These are phyloP conservation scores for Pholiota microspora DNA, from an alignment of 768 basidiomycete genomes.

Conservation along the genomic window DNA sequence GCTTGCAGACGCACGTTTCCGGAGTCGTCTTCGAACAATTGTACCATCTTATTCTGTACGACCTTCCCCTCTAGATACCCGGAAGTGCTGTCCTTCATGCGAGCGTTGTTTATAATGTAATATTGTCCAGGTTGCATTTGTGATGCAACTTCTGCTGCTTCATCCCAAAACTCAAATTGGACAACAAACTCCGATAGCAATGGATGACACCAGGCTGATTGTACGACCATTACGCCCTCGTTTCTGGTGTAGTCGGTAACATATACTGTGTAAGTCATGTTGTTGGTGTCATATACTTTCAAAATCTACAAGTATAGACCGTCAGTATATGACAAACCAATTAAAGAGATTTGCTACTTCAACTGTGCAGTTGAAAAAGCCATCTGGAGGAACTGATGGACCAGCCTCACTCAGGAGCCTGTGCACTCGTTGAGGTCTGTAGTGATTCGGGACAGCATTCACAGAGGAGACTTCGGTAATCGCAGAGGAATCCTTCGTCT, in stretches of 20 bases:
- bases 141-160: conserved; percentile 37
- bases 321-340: background rate
- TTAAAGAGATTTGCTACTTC: conserved; percentile 39
- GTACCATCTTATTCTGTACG: conserved; percentile 39
- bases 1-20: conserved; percentile 40
- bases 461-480: background rate
- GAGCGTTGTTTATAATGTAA: conserved; percentile 52
- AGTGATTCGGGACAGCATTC: too few relatives aligned
- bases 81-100: conserved; percentile 33
- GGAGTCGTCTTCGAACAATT: conserved; percentile 39
- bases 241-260: conserved; percentile 68
- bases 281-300: conserved; percentile 34
- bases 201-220: conserved; percentile 45
- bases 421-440: conserved; percentile 33
- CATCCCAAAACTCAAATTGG: conserved; percentile 61
- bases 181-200: conserved; percentile 43
- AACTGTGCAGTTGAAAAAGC: conserved; percentile 63
- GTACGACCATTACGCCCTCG: conserved; percentile 26
- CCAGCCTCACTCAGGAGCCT: conserved; percentile 49
- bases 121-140: conserved; percentile 48
- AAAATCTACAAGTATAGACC: conserved; percentile 40
- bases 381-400: conserved; percentile 39
- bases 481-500: conserved; percentile 18
- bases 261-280: conserved; percentile 43
- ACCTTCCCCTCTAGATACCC: conserved; percentile 56